Conservation (phyloP, 805 yeast genomes). For the Schizosaccharomyces octosporus region DNA sequence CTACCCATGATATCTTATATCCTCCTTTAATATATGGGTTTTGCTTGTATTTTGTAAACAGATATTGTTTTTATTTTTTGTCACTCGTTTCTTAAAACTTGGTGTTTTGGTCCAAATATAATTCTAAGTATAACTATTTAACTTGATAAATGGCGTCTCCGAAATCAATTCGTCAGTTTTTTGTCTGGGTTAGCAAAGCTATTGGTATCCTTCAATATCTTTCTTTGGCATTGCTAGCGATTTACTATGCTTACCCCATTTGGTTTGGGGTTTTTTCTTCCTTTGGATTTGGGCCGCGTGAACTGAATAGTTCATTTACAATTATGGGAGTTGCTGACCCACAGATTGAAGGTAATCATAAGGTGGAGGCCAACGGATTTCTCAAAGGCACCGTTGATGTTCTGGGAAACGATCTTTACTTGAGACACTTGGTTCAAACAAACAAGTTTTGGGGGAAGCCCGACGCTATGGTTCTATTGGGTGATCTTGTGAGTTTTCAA, state of each 20-base stretch:
- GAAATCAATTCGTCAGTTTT: background rate
- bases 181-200: background rate
- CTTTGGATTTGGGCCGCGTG: background rate
- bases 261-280: background rate
- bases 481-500: background rate
- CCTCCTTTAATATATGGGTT: too few relatives aligned
- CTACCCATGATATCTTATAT: too few relatives aligned
- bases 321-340: slow-evolving; percentile 1
- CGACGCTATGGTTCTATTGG: background rate
- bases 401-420: background rate
- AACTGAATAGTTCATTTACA: background rate
- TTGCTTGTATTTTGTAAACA: too few relatives aligned
- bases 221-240: background rate
- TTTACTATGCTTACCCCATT: background rate
- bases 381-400: background rate
- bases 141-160: too few relatives aligned
- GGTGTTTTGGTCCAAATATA: too few relatives aligned
- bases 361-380: background rate
- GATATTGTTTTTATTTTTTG: too few relatives aligned
- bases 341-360: background rate
- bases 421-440: background rate
- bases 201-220: background rate
- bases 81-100: too few relatives aligned
- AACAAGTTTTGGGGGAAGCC: background rate
- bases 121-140: too few relatives aligned